Conservation (phyloP, 495 filamentous ascomycete genomes). For the Penicillium argentinense region DNA sequence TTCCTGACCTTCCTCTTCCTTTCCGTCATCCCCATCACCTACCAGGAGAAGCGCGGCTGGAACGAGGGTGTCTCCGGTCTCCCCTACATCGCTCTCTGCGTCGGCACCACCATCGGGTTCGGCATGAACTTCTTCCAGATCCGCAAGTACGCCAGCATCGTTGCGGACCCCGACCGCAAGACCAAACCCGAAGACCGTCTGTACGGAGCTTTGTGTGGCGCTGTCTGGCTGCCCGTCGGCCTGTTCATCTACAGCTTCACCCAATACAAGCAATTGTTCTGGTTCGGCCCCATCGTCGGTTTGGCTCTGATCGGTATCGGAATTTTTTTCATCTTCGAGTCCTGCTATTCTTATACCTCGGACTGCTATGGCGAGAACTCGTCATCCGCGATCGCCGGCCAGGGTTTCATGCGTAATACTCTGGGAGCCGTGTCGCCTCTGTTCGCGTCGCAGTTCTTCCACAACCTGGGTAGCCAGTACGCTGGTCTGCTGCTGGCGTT, state of each 20-base stretch:
- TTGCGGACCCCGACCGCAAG: constrained; percentile 60
- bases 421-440: constrained; percentile 52
- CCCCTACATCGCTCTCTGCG: constrained; percentile 69
- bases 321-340: constrained; percentile 52
- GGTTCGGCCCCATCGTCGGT: constrained; percentile 66
- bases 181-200: constrained; percentile 52
- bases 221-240: constrained; percentile 71
- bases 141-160: constrained; percentile 56
- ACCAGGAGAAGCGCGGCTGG: constrained; percentile 67
- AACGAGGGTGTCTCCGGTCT: constrained; percentile 63
- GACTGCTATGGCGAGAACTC: constrained; percentile 47
- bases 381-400: constrained; percentile 47
- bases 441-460: constrained; percentile 50
- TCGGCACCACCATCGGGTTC: constrained; percentile 68
- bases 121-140: constrained; percentile 54
- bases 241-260: constrained; percentile 82
- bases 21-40: constrained; percentile 70
- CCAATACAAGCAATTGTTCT: constrained; percentile 59
- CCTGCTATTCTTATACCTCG: constrained; percentile 42
- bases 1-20: constrained; percentile 78
- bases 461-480: constrained; percentile 43
- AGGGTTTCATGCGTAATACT: constrained; percentile 50
- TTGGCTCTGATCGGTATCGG: constrained; percentile 40
- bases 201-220: constrained; percentile 60
- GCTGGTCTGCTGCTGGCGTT: constrained; percentile 44